phyloP scores from a whole-genome alignment of 2,329 filamentous ascomycete genomes.

The Fusarium incarnatum region DNA sequence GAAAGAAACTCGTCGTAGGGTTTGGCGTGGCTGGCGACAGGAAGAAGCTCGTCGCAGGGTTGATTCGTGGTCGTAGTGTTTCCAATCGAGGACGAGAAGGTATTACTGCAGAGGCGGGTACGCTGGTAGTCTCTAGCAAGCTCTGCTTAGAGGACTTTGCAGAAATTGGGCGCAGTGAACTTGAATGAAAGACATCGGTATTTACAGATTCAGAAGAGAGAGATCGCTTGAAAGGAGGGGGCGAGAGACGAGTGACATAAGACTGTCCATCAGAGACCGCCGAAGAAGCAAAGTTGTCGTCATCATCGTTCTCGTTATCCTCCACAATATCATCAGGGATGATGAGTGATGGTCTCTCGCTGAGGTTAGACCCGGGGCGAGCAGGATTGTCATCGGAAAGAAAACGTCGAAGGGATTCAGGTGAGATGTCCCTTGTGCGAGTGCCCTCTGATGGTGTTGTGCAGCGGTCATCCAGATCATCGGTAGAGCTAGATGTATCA shows the following conservation, averaged over 20 bases:
- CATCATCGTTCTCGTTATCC: conserved; percentile 64
- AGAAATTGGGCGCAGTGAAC: conserved; percentile 43
- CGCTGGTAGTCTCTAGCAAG: conserved; percentile 18
- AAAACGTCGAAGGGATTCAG: conserved; percentile 65
- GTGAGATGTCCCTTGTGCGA: conserved; percentile 65
- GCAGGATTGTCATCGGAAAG: conserved; percentile 58
- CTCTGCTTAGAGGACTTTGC: conserved; percentile 27
- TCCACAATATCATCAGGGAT: conserved; percentile 54
- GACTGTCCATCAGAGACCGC: conserved; percentile 58
- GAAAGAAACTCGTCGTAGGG: conserved; percentile 44
- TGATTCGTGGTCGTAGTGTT: conserved; percentile 44
- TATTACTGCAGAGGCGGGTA: conserved; percentile 37
- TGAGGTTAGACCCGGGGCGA: conserved; percentile 43
- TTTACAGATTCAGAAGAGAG: conserved; percentile 48
- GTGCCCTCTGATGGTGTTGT: conserved; percentile 54
- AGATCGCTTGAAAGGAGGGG: conserved; percentile 61
- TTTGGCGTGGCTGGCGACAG: conserved; percentile 51
- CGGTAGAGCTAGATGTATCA: conserved; percentile 21
- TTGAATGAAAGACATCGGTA: conserved; percentile 39
- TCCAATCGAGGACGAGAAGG: conserved; percentile 42
- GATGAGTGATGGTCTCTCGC: conserved; percentile 48
- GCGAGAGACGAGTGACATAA: conserved; percentile 62
- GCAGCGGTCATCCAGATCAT: conserved; percentile 37
- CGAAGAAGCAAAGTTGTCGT: conserved; percentile 71
- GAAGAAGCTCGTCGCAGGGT: conserved; percentile 44